phyloP scores from a whole-genome alignment of 805 yeast genomes.

The Zygosaccharomyces siamensis region DNA sequence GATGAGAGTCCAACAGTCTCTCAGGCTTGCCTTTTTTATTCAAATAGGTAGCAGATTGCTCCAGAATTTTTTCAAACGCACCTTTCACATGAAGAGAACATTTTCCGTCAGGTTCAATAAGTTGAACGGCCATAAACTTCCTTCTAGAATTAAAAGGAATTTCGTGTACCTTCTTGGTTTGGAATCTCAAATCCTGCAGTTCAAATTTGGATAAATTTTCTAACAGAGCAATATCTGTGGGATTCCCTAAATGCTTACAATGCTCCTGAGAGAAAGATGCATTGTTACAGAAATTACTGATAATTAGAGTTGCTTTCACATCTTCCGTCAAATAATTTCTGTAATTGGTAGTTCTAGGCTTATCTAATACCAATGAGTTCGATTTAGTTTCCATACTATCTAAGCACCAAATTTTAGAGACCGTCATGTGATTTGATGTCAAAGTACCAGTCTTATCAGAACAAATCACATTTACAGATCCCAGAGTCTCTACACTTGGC shows the following conservation, averaged over 20 bases:
- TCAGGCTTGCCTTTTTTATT: conserved; percentile 55
- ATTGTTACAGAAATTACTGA: conserved; percentile 73
- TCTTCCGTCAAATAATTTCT: conserved; percentile 48
- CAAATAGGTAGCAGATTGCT: conserved; percentile 53
- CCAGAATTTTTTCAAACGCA: conserved; percentile 73
- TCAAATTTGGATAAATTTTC: conserved; percentile 70
- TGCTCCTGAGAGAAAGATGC: conserved; percentile 63
- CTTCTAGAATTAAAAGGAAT: conserved; percentile 78
- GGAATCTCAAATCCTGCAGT: conserved; percentile 61
- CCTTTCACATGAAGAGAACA: conserved; percentile 75
- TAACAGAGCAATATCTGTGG: conserved; percentile 88
- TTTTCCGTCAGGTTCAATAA: conserved; percentile 53
- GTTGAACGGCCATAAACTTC: conserved; percentile 84
- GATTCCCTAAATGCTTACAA: conserved; percentile 78
- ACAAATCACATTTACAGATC: conserved; percentile 90
- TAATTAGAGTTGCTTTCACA: conserved; percentile 50
- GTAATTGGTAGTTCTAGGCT: conserved; percentile 38
- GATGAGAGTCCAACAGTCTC: conserved; percentile 50
- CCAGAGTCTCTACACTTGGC: conserved; percentile 93
- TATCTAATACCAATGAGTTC: conserved; percentile 41
- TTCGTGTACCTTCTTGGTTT: conserved; percentile 57
- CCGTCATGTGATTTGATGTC: conserved; percentile 89
- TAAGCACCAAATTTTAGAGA: conserved; percentile 73
- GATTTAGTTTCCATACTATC: conserved; percentile 46
- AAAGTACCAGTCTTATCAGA: conserved; percentile 89